Evolutionary conservation across 305 asterid genomes (phyloP).

Genomic region (Solanum hybrid): DNA sequence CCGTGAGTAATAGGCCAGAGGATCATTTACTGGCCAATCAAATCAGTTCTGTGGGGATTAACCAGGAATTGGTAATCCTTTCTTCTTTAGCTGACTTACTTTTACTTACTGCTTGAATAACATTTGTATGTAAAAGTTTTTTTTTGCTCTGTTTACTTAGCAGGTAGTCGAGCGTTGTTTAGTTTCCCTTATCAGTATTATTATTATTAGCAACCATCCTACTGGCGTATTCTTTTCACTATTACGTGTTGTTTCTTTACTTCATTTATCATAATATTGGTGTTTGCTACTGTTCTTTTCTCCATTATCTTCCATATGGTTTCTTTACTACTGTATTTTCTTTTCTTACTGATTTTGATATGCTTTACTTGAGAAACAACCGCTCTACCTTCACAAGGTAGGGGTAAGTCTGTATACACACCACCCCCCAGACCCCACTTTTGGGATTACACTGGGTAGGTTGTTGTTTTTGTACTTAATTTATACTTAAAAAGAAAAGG

Average conservation of each 20-base stretch:
- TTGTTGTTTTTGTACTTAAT: neutral
- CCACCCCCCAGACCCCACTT: neutral
- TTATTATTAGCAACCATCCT: neutral
- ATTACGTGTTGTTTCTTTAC: neutral
- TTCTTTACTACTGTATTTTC: neutral
- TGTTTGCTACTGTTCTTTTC: neutral
- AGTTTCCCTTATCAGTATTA: neutral
- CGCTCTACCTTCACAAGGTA: neutral
- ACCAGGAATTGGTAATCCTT: constrained; percentile 49
- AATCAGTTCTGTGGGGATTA: constrained; percentile 32
- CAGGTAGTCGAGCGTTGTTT: neutral
- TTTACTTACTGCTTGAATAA: neutral
- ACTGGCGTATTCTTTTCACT: neutral
- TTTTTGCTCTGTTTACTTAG: neutral
- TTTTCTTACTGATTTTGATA: neutral
- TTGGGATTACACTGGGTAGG: neutral
- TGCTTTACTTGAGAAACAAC: neutral
- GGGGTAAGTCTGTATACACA: neutral
- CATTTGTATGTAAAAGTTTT: neutral
- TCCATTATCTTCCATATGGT: neutral
- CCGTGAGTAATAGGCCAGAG: constrained; percentile 29
- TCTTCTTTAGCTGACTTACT: neutral
- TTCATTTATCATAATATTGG: neutral
- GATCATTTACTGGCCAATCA: constrained; percentile 35
- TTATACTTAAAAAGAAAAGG: neutral